These are phyloP conservation scores for Apiotrichum mycotoxinovorans DNA, from an alignment of 1,284 basidiomycete species.

Conservation along the genomic window DNA sequence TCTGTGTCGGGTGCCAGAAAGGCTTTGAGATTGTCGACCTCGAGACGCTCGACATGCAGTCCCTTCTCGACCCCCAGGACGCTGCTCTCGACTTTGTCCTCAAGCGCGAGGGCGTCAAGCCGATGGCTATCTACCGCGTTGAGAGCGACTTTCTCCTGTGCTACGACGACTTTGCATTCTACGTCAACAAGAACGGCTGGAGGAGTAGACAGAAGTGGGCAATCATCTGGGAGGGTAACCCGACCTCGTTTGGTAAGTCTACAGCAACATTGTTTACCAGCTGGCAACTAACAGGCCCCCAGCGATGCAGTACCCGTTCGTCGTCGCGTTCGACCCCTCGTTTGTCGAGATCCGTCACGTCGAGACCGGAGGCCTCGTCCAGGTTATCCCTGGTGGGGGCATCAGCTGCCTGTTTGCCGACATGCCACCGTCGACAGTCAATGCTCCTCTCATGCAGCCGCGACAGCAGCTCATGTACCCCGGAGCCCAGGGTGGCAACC, in stretches of 20 bases:
- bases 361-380: conserved; percentile 84
- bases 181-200: conserved; percentile 96
- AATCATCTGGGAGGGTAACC: conserved; percentile 94
- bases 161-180: conserved; percentile 99
- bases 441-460: conserved; percentile 30
- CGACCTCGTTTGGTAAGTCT: conserved; percentile 82
- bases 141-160: conserved; percentile 96
- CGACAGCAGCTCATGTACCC: conserved; percentile 40
- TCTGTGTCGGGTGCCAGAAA: conserved; percentile 95
- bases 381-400: conserved; percentile 91
- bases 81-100: conserved; percentile 89
- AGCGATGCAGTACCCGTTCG: conserved; percentile 96
- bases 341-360: conserved; percentile 98
- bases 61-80: conserved; percentile 89
- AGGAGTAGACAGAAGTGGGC: conserved; percentile 86
- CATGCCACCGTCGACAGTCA: conserved; percentile 69
- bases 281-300: not conserved
- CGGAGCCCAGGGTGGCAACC: conserved; percentile 1
- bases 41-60: conserved; percentile 95
- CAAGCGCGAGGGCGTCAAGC: conserved; percentile 80
- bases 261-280: not conserved
- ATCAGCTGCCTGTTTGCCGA: conserved; percentile 89
- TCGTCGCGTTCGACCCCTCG: conserved; percentile 91
- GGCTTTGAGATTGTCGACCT: conserved; percentile 99
- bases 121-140: conserved; percentile 95